Base-by-base conservation (phyloP, 805 yeast genomes). In the Aciculoconidium aculeatum region DNA sequence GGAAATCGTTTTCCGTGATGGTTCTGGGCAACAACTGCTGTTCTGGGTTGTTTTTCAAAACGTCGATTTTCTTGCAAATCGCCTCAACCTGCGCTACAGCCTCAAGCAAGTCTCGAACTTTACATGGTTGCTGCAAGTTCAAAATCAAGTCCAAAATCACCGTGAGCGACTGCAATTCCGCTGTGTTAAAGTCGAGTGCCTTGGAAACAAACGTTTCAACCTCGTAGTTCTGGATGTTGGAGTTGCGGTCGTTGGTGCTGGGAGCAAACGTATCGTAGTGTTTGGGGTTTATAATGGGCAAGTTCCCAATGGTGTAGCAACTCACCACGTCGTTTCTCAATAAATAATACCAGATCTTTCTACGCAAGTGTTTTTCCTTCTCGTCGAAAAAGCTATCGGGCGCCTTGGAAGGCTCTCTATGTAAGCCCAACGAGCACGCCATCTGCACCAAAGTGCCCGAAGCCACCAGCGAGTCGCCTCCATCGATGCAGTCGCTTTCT, bases 321-420 rank as follows among this genome's bases (percentile, higher is more conserved):
- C 32, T 35, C 8, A 34, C 27, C 7, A 34, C 23, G 18, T 37
- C 41, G 8, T 25, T 26, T n/a, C 37, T 23, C 16, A 70, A 53
- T 23, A 78, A 49, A 14, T 59, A 55, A 46, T 64, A 65, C 84
- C 84, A 78, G 3, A 75, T 61, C 39, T 73, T 76, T 42, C 84
- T 61, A 63, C 74, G 65, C 2, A 75, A 42, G 36, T 72, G 70
- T 13, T 64, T 58, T 13, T 61, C 54, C 28, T 44, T 55, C 27
- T 35, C 47, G 33, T 66, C 70, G 3, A 46, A 26, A 4, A 16
- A 9, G 11, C 12, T 4, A 14, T 45, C 48, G 0, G 40, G 32
- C 23, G 51, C 51, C 4, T 57, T 50, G 13, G 51, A 52, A 10
- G 45, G 45, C n/a, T 49, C 54, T 6, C 51, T 35, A 28, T 49